Evolutionary conservation across 345 rosid species (phyloP), one percentile per base, ranked within the genome.

Genomic region (Microthlaspi erraticum): DNA sequence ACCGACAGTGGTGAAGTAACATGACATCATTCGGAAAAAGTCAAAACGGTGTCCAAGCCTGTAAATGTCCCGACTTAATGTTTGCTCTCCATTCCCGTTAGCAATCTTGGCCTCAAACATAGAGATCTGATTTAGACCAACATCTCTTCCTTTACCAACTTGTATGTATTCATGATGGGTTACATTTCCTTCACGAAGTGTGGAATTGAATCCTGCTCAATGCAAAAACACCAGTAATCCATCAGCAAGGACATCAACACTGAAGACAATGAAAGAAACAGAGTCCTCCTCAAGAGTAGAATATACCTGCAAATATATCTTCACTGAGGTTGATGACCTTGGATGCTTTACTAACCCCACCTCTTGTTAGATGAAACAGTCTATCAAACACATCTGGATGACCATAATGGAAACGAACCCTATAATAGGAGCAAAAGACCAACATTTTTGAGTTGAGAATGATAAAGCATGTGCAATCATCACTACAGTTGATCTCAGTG

Each of bases 331-430:
- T 95, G 84, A 95, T 92, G 33, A 92, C 94, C 78, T 85, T 92
- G 41, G 99, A 95, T 53, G 99, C 98, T 85, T 95, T 95, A 78
- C 99, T 90, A 32, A 95, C 83, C 79, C 99, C 99, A 39, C 99
- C 99, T 80, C 99, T 90, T 17, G 96, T 90, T 36, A 95, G 91
- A 79, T 95, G 99, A 81, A 95, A 95, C 26, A 95, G 88, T 84
- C 99, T 85, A 78, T 95, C 99, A 56, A 95, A 95, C 37, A 95
- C 97, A 87, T 95, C 99, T 2, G 99, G 99, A 81, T 95, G 99
- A 63, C 98, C 99, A 80, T 95, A 95, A 70, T 95, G 99, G 79
- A 95, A 95, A 56, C 99, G 98, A 51, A 95, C 99, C 92, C 99
- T 95, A 66, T 45, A 45, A 45, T 16, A 74, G 34, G 14, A 72